Evolutionary conservation across 768 basidiomycete genomes (phyloP), one percentile per base, ranked within the genome.

Genomic region (Termitomyces sp.): DNA sequence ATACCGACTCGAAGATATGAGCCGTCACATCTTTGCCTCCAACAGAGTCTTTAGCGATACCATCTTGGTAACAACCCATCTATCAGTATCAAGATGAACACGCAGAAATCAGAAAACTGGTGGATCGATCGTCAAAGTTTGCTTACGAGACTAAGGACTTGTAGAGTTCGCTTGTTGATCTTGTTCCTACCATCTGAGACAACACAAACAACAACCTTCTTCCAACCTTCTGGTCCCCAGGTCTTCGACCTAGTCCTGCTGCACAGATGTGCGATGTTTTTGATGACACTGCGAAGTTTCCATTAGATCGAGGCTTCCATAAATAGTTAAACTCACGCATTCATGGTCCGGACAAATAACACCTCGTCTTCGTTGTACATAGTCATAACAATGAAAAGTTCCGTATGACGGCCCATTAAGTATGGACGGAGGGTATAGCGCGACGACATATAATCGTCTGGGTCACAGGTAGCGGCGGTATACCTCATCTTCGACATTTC

Each of bases 321-420:
- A 36, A 14, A 50, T 54, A 56, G 45, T 22, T 18, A 53, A 54
- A 77, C 87, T 66, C 66, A 88, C 86, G 89, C 83, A 64, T 92
- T 92, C 88, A 94, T 92, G 12, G 91, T 94, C 67, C 79, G 82
- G 67, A 77, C 76, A 69, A 92, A 92, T 28, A 91, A 75, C 9
- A 86, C 75, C 67, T 92, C 89, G 66, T 92, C 91, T 74, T 97
- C 94, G 69, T 95, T 95, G 70, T 92, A 92, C 92, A 96, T 95
- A 45, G 94, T 96, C 85, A 96, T 91, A 43, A 95, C 93, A 64
- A 97, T 92, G 74, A 96, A 94, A 14, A 97, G 79, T 72, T 96
- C 94, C 9, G 94, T 96, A 54, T 86, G 80, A 54, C 94, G 87
- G 56, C 84, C 84, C 64, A 83, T 82, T 1, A 94, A 79, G 70